Base-by-base conservation (phyloP, 2,329 filamentous ascomycete genomes). In the Berkeleyomyces rouxiae region DNA sequence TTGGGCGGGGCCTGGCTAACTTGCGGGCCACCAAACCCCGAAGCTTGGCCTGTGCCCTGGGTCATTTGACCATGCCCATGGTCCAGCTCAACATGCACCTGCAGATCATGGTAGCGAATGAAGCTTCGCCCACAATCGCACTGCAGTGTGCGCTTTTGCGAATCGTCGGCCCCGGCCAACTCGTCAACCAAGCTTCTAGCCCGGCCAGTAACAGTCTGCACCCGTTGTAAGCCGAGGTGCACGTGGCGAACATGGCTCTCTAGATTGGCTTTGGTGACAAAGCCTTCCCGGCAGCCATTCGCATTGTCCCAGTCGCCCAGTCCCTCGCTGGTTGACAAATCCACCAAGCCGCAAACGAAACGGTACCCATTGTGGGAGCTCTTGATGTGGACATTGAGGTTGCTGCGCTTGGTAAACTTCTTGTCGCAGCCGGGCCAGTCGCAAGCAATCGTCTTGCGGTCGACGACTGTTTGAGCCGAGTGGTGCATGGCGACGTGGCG, bases 231-330 rank as follows among this genome's bases (percentile, higher is more conserved):
- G n/a, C 84, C 83, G 36, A 96, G 76, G 71, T 97, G 92, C 31
- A 88, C 81, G 58, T 86, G 90, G 23, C 88, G 84, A 53, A 96
- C 79, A 70, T 97, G 92, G 67, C 93, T 87, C 71, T 92, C 87
- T 0, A 96, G 79, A 39, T 83, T 84, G 16, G 82, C 80, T 72
- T 95, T 96, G 65, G 86, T 87, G 64, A 82, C 81, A 69, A 95
- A 93, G 43, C 80, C 80, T 65, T 83, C 81, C 1, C 86, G 87
- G 69, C 92, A 97, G 13, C 86, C 88, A 59, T 83, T 78, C 7
- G 78, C 73, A 31, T 78, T 79, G 63, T 81, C 76, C 86, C 90
- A 95, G 4, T 73, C 76, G 7, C 75, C 73, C 1, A 93, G 74
- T 53, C 82, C 82, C 5, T 60, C 62, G 10, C 55, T 57, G 7